phyloP scores from a whole-genome alignment of 2,329 filamentous ascomycete species.

The Aspergillus tamarii region DNA sequence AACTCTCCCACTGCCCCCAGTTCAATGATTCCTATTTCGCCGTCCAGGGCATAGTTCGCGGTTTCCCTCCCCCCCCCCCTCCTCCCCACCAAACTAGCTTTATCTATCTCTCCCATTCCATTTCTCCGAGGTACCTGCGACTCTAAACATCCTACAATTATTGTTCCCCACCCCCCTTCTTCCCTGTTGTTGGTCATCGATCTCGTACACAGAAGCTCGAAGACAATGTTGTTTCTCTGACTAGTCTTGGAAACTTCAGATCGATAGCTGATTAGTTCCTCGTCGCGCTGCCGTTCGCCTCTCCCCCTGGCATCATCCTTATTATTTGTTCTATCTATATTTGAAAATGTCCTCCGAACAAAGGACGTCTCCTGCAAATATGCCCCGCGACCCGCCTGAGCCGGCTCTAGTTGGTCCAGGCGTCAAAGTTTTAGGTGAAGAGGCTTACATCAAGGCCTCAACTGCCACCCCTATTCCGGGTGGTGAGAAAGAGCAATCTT shows the following conservation, averaged over 20 bases:
- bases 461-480: constrained; percentile 32
- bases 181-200: neutral
- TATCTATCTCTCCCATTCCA: neutral
- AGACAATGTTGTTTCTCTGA: constrained; percentile 12
- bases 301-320: constrained; percentile 3
- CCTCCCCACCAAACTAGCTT: constrained; percentile 1
- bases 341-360: constrained; percentile 30
- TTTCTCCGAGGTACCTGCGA: constrained; percentile 23
- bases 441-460: constrained; percentile 32
- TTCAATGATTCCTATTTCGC: neutral
- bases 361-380: constrained; percentile 26
- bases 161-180: neutral
- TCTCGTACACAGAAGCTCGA: neutral
- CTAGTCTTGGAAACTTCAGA: constrained; percentile 8
- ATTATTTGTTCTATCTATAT: constrained; percentile 8
- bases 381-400: constrained; percentile 34
- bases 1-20: neutral
- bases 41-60: constrained; percentile 19
- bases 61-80: neutral
- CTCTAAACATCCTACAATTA: neutral
- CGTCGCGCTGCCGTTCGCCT: neutral
- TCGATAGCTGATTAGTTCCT: constrained; percentile 10
- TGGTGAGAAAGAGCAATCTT: constrained; percentile 24
- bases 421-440: constrained; percentile 29
- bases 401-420: constrained; percentile 35